phyloP scores from a whole-genome alignment of 768 basidiomycete genomes.

The Boletus rubescentipes region DNA sequence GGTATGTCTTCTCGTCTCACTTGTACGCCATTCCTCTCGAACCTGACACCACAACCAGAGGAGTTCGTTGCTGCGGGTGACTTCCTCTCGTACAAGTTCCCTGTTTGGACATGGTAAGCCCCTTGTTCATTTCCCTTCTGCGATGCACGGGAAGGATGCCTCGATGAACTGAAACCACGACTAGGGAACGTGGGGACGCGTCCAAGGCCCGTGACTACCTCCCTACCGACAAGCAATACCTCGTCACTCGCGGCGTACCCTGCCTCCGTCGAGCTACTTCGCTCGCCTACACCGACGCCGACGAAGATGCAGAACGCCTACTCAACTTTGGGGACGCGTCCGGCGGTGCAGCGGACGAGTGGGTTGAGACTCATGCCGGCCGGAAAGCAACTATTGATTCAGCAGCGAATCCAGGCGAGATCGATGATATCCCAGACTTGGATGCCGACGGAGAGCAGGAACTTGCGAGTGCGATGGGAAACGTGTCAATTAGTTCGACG shows the following conservation, averaged over 20 bases:
- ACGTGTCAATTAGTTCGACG: slow-evolving; percentile 43
- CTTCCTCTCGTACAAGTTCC: slow-evolving; percentile 97
- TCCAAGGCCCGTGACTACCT: slow-evolving; percentile 87
- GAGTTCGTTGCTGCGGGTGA: slow-evolving; percentile 99
- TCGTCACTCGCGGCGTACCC: slow-evolving; percentile 94
- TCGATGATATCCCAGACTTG: slow-evolving; percentile 86
- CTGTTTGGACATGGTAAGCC: slow-evolving; percentile 92
- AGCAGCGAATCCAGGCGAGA: slow-evolving; percentile 57
- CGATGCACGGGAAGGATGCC: background rate
- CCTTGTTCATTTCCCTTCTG: background rate
- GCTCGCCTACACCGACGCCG: slow-evolving; percentile 90
- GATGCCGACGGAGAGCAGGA: slow-evolving; percentile 67
- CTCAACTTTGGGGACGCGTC: slow-evolving; percentile 76
- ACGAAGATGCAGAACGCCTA: slow-evolving; percentile 94
- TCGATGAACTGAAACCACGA: background rate
- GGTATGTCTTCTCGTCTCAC: slow-evolving; percentile 46
- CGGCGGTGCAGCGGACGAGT: slow-evolving; percentile 72
- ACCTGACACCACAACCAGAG: slow-evolving; percentile 49
- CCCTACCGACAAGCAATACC: slow-evolving; percentile 95
- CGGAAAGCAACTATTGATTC: slow-evolving; percentile 55
- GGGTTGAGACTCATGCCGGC: slow-evolving; percentile 97
- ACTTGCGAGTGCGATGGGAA: slow-evolving; percentile 44
- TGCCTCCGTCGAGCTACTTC: slow-evolving; percentile 92
- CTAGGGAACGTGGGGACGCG: slow-evolving; percentile 90
- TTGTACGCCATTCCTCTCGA: background rate